A percentile compares a stretch with the other conserved stretches of the same genome.
phyloP scores from a whole-genome alignment of 345 rosid species.

The Isatis tinctoria region DNA sequence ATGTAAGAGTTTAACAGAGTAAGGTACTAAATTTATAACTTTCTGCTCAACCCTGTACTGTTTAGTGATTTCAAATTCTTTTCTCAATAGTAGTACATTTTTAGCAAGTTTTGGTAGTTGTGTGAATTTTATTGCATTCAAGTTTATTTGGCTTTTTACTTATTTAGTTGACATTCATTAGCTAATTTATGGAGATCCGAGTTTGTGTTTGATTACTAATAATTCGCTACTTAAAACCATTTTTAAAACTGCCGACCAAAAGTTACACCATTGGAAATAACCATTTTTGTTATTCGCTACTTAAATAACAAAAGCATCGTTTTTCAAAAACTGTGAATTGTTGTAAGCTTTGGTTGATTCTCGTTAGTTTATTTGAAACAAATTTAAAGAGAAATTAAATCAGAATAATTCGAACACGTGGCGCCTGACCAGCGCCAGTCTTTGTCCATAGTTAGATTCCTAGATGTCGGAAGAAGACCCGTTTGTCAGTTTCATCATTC shows the following conservation, averaged over 20 bases:
- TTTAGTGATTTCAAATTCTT: constrained; percentile 4
- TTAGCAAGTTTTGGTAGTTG: constrained; percentile 6
- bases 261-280: not conserved
- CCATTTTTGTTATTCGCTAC: too few relatives aligned
- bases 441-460: constrained; percentile 22
- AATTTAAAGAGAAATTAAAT: not conserved
- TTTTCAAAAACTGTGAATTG: constrained; percentile 6
- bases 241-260: constrained; percentile 17
- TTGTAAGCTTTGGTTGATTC: not conserved
- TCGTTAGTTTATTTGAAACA: not conserved
- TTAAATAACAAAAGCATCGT: not conserved
- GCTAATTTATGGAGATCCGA: not conserved
- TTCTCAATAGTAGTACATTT: not conserved
- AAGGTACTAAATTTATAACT: not conserved
- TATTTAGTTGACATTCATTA: not conserved
- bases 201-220: not conserved
- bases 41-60: not conserved
- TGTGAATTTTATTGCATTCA: not conserved
- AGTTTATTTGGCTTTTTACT: not conserved
- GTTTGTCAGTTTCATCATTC: constrained; percentile 8
- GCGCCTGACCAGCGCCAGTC: constrained; percentile 1
- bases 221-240: not conserved
- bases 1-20: not conserved
- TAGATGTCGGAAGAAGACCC: constrained; percentile 4
- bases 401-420: constrained; percentile 7